These are phyloP conservation scores for Odontarrhena argentea DNA, from an alignment of 345 rosid genomes.

Conservation along the genomic window DNA sequence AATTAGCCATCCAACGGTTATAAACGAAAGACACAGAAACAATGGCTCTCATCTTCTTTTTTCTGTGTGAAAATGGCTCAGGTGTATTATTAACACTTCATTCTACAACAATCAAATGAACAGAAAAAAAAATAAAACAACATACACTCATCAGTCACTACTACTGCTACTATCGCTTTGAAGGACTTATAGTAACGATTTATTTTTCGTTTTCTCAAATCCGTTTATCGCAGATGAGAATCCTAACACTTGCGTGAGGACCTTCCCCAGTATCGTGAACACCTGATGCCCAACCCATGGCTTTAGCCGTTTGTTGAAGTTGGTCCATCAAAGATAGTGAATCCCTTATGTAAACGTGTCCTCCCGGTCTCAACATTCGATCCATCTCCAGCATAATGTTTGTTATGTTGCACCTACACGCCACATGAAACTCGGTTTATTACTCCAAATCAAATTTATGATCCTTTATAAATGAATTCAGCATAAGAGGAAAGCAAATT, in stretches of 20 bases:
- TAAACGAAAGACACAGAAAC: neutral
- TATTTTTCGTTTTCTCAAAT: conserved; percentile 18
- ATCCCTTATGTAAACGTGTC: conserved; percentile 58
- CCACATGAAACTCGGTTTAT: conserved; percentile 14
- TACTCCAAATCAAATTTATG: neutral
- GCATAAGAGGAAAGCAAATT: neutral
- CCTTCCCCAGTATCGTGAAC: conserved; percentile 60
- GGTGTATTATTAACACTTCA: conserved; percentile 6
- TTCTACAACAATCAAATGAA: conserved; percentile 32
- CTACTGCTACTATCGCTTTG: conserved; percentile 27
- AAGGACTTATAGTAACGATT: conserved; percentile 27
- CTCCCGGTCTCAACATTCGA: conserved; percentile 60
- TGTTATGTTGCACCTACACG: conserved; percentile 53
- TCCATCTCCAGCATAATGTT: conserved; percentile 69
- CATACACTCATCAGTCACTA: conserved; percentile 21
- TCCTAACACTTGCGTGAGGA: conserved; percentile 64
- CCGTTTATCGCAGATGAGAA: conserved; percentile 60
- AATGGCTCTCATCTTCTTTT: neutral
- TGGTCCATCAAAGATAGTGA: conserved; percentile 51
- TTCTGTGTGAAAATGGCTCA: conserved; percentile 2
- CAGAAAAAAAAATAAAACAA: conserved; percentile 28
- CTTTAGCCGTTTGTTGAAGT: conserved; percentile 50
- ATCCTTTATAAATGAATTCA: neutral
- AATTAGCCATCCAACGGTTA: conserved; percentile 4
- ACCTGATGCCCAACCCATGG: conserved; percentile 55